Evolutionary conservation across 495 filamentous ascomycete species (phyloP).

Genomic region (Xanthoparmelia taractica): DNA sequence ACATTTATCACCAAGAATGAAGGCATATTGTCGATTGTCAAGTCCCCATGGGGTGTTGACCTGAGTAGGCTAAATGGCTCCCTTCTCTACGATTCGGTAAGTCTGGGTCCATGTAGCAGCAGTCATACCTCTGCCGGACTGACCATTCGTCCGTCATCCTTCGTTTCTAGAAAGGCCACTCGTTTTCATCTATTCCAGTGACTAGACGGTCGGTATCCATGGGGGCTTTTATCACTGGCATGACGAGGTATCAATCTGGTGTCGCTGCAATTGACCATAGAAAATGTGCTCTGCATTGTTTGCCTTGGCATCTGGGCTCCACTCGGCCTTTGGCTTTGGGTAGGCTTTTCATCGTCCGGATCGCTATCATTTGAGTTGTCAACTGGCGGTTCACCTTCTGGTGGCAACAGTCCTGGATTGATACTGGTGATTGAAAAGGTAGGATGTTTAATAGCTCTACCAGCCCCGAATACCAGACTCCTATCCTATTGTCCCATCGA

Average conservation of each 20-base stretch:
- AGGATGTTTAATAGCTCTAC: not conserved
- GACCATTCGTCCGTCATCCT: not conserved
- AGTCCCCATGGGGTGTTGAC: slow-evolving; percentile 1
- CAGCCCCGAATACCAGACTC: not conserved
- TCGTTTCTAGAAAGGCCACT: not conserved
- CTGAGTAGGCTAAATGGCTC: slow-evolving; percentile 4
- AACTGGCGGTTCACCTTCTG: not conserved
- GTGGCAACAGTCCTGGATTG: slow-evolving; percentile 1
- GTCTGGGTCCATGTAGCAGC: not conserved
- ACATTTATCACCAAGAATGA: not conserved
- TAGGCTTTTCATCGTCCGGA: not conserved
- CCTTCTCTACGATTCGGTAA: not conserved
- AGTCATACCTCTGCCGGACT: not conserved
- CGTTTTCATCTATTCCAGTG: not conserved
- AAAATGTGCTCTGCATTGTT: not conserved
- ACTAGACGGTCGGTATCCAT: slow-evolving; percentile 7
- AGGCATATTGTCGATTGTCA: slow-evolving; percentile 1
- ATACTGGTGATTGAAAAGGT: slow-evolving; percentile 1
- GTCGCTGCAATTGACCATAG: not conserved
- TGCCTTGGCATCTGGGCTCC: too few relatives aligned
- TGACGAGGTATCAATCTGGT: too few relatives aligned
- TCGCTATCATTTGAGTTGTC: not conserved
- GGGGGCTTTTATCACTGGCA: too few relatives aligned
- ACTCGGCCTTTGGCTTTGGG: not conserved
- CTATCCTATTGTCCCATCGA: not conserved